Evolutionary conservation across 192 early-diverging fungal genomes (phyloP).

Genomic region (Backusella tarrabulga): DNA sequence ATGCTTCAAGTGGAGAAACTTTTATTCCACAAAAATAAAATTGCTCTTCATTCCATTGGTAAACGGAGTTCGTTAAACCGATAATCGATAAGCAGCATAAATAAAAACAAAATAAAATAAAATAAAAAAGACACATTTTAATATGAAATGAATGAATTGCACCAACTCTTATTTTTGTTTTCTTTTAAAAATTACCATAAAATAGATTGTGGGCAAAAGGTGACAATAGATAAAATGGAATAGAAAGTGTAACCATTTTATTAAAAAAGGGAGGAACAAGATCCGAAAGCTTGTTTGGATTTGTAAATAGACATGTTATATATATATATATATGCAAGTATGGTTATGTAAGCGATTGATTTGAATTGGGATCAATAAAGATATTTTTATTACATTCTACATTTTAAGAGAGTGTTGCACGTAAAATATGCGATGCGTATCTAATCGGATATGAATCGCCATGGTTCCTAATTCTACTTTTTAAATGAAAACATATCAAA

Average conservation of each 20-base stretch:
- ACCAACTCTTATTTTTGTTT: not conserved
- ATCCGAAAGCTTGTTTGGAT: not conserved
- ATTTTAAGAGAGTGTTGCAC: too few relatives aligned
- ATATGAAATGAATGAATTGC: not conserved
- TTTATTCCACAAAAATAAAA: not conserved
- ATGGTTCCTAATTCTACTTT: not conserved
- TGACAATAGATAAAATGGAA: not conserved
- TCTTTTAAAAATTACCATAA: conserved; percentile 7
- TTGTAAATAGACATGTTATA: too few relatives aligned
- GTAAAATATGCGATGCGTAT: too few relatives aligned
- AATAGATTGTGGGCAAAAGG: not conserved
- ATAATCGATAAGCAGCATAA: conserved; percentile 3
- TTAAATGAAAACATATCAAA: not conserved
- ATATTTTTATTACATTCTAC: too few relatives aligned
- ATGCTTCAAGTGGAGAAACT: not conserved
- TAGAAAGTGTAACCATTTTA: not conserved
- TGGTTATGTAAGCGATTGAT: too few relatives aligned
- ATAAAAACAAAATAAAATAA: not conserved
- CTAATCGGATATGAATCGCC: too few relatives aligned
- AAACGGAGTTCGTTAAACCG: not conserved
- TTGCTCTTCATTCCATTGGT: not conserved
- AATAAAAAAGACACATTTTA: not conserved
- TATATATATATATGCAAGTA: too few relatives aligned
- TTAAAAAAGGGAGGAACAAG: not conserved
- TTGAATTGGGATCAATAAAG: too few relatives aligned